phyloP scores from a whole-genome alignment of 345 rosid species.

The Moricandia moricandioides region DNA sequence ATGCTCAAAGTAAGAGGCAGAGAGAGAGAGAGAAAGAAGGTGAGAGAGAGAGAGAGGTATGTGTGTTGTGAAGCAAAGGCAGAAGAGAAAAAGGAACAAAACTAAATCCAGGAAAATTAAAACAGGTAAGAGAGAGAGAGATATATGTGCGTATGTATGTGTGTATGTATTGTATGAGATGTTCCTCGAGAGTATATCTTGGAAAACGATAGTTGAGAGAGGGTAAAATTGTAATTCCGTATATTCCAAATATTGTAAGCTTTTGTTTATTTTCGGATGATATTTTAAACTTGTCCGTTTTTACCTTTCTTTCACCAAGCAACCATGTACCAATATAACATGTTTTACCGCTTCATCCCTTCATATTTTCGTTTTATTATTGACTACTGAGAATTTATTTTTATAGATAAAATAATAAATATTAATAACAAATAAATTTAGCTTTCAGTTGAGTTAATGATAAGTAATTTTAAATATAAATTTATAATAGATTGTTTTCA shows the following conservation, averaged over 20 bases:
- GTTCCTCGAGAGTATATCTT: slow-evolving; percentile 70
- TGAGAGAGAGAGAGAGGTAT: slow-evolving; percentile 30
- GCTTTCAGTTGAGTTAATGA: too few relatives aligned
- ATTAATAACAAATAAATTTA: neutral
- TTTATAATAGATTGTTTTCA: neutral
- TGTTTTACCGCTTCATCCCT: neutral
- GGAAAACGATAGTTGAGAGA: slow-evolving; percentile 60
- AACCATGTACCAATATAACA: neutral
- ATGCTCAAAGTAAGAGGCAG: slow-evolving; percentile 41
- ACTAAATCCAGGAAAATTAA: slow-evolving; percentile 32
- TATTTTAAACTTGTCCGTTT: slow-evolving; percentile 1
- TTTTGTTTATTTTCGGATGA: slow-evolving; percentile 4
- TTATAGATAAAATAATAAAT: neutral
- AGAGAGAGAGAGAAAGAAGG: slow-evolving; percentile 11
- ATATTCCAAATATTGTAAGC: neutral
- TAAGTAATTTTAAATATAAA: neutral
- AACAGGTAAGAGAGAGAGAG: slow-evolving; percentile 39
- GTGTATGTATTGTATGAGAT: slow-evolving; percentile 26
- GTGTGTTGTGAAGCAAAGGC: slow-evolving; percentile 44
- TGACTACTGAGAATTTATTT: neutral
- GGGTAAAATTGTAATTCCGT: slow-evolving; percentile 5
- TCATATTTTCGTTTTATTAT: neutral
- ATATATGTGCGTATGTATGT: slow-evolving; percentile 8
- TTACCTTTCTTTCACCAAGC: neutral
- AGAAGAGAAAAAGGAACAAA: slow-evolving; percentile 36